Percentiles rank a stretch among this genome's conserved stretches.
These are phyloP conservation scores for Rhizophora apiculata DNA, from an alignment of 345 rosid genomes.

Conservation along the genomic window DNA sequence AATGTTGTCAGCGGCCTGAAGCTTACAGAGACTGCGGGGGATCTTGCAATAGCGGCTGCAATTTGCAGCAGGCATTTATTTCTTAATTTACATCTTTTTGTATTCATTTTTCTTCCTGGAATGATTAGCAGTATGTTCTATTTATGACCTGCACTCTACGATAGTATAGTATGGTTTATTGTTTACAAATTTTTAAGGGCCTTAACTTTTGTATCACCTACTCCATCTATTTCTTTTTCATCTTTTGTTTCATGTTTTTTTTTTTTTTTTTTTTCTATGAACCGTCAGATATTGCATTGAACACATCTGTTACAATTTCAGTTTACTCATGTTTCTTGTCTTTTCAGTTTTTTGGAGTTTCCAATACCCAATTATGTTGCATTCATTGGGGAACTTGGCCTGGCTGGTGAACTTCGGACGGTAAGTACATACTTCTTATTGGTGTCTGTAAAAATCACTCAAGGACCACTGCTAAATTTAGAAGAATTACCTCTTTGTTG, in stretches of 20 bases:
- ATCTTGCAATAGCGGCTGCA: conserved; percentile 93
- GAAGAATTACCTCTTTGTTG: background rate
- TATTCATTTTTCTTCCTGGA: background rate
- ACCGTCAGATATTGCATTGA: background rate
- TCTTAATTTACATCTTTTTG: background rate
- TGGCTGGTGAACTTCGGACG: conserved; percentile 75
- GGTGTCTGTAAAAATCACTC: background rate
- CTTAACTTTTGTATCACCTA: no score
- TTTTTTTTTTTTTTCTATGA: background rate
- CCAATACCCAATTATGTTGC: conserved; percentile 79
- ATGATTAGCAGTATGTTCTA: background rate
- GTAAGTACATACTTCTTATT: conserved; percentile 35
- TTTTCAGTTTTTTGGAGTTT: conserved; percentile 77
- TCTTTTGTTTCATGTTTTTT: background rate
- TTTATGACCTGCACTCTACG: background rate
- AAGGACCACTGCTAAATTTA: background rate
- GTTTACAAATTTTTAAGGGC: no score
- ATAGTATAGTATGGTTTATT: no score
- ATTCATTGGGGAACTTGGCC: conserved; percentile 87
- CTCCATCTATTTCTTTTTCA: no score
- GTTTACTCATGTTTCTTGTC: conserved; percentile 7
- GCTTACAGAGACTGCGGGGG: conserved; percentile 83
- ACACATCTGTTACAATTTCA: background rate
- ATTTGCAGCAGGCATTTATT: conserved; percentile 79
- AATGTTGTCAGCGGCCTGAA: conserved; percentile 81